phyloP scores from a whole-genome alignment of 129 eudicot genomes.

The Flaveria ramosissima region DNA sequence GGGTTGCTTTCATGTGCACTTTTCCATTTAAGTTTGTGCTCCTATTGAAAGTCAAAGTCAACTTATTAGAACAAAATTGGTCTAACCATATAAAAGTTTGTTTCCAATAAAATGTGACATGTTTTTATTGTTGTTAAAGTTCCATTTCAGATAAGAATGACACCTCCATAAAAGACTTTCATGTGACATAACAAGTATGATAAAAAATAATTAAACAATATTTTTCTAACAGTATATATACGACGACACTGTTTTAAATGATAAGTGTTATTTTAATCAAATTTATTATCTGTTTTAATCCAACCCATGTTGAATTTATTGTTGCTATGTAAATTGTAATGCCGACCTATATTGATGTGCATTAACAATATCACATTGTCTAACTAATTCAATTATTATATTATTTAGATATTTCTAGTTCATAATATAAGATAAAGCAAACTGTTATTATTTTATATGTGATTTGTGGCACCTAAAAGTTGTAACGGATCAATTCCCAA shows the following conservation, averaged over 20 bases:
- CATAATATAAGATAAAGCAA: neutral
- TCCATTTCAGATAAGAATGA: neutral
- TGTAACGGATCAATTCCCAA: constrained; percentile 4
- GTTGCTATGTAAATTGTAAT: too few relatives aligned
- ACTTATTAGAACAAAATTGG: constrained; percentile 14
- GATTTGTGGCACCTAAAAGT: constrained; percentile 29
- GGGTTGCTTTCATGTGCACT: constrained; percentile 21
- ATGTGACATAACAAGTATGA: too few relatives aligned
- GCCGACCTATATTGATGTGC: too few relatives aligned
- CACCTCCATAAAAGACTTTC: too few relatives aligned
- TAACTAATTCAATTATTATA: too few relatives aligned
- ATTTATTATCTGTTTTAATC: too few relatives aligned
- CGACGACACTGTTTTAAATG: too few relatives aligned
- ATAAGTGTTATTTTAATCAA: too few relatives aligned
- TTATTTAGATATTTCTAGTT: neutral
- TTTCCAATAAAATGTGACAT: neutral
- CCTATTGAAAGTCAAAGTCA: constrained; percentile 20
- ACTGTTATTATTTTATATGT: constrained; percentile 23
- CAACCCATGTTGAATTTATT: too few relatives aligned
- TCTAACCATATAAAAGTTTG: neutral
- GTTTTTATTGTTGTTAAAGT: neutral
- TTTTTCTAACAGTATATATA: too few relatives aligned
- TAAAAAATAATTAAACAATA: too few relatives aligned
- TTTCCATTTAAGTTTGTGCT: constrained; percentile 8
- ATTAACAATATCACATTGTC: too few relatives aligned